A percentile compares a stretch with the other conserved stretches of the same genome.
phyloP scores from a whole-genome alignment of 208 protist species.

The Leptomonas seymouri region DNA sequence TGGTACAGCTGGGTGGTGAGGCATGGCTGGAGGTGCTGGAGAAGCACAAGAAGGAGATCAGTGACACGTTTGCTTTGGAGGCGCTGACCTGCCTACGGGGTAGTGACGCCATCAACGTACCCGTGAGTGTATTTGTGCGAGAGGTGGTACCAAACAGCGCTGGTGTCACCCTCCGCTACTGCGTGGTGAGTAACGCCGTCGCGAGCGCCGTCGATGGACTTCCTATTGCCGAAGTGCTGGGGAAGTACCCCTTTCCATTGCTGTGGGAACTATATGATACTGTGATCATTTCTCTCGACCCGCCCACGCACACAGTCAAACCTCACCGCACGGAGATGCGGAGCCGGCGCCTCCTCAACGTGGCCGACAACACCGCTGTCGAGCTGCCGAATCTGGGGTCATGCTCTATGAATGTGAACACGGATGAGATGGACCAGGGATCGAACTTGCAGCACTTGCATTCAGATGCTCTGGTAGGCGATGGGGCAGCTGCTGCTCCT shows the following conservation, averaged over 20 bases:
- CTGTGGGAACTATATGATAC: slow-evolving; percentile 40
- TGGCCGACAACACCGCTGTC: slow-evolving; percentile 2
- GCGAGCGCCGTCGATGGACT: slow-evolving; percentile 4
- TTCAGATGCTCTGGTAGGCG: neutral
- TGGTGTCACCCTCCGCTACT: slow-evolving; percentile 16
- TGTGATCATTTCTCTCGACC: slow-evolving; percentile 9
- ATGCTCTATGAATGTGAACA: slow-evolving; percentile 2
- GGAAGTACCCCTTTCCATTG: slow-evolving; percentile 30
- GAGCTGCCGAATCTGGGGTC: neutral
- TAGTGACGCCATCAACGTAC: neutral
- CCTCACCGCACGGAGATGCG: slow-evolving; percentile 6
- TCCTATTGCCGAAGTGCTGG: slow-evolving; percentile 18
- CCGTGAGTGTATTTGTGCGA: slow-evolving; percentile 9
- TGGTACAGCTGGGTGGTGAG: slow-evolving; percentile 12
- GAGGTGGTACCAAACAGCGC: neutral
- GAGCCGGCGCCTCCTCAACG: slow-evolving; percentile 13
- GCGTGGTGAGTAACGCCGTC: slow-evolving; percentile 4
- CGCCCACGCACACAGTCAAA: slow-evolving; percentile 4
- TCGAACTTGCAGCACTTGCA: neutral
- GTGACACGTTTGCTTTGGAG: slow-evolving; percentile 28
- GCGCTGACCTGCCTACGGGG: slow-evolving; percentile 22
- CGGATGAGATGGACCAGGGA: slow-evolving; percentile 6
- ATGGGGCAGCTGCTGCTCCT: neutral
- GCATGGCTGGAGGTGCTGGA: slow-evolving; percentile 20
- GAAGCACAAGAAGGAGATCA: slow-evolving; percentile 4